Evolutionary conservation across 1,284 basidiomycete species (phyloP).

Genomic region (Apiotrichum siamense): DNA sequence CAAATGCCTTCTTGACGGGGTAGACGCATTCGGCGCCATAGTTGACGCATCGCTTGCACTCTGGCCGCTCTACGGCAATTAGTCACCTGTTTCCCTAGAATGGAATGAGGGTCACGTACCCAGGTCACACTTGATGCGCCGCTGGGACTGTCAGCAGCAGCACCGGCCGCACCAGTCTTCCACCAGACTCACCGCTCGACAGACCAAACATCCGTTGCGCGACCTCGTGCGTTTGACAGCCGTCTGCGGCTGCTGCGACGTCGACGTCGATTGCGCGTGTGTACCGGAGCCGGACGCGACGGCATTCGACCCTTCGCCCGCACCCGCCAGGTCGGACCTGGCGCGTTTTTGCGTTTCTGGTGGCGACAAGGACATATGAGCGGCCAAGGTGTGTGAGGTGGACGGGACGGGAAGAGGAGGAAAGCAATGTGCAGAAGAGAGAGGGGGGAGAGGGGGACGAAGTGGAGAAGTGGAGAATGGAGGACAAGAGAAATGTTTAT

Average conservation of each 20-base stretch:
- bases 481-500: too few species aligned
- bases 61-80: constrained; percentile 3
- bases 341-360: neutral
- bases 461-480: too few species aligned
- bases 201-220: constrained; percentile 34
- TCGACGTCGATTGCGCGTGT: neutral
- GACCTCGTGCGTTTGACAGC: constrained; percentile 18
- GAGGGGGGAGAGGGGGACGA: too few species aligned
- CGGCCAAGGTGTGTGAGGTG: too few species aligned
- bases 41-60: constrained; percentile 17
- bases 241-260: neutral
- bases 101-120: constrained; percentile 16
- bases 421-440: too few species aligned
- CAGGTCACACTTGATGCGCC: constrained; percentile 35
- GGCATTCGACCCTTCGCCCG: neutral
- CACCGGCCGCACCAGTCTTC: too few species aligned
- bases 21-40: constrained; percentile 32
- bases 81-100: constrained; percentile 16
- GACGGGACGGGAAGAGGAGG: too few species aligned
- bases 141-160: too few species aligned
- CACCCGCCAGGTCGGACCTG: neutral
- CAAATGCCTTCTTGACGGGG: constrained; percentile 33
- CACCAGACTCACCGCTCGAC: too few species aligned
- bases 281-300: neutral
- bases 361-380: neutral